Evolutionary conservation across 2,329 filamentous ascomycete species (phyloP).

Genomic region (Paecilomyces niveus): DNA sequence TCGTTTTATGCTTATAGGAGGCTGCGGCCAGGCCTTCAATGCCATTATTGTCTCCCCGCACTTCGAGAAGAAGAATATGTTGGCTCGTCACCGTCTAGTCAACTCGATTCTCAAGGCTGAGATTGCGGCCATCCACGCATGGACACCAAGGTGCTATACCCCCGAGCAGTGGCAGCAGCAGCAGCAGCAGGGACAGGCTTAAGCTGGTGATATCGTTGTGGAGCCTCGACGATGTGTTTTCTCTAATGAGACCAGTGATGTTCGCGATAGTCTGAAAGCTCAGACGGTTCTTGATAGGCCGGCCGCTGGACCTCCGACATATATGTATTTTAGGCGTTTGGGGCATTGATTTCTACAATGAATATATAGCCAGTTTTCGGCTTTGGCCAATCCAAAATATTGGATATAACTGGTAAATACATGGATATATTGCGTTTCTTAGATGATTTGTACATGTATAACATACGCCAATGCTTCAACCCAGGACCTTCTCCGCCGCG

Average conservation of each 20-base stretch:
- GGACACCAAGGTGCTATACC: constrained; percentile 90
- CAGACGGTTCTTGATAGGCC: background rate
- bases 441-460: background rate
- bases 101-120: constrained; percentile 78
- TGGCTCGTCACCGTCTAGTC: constrained; percentile 80
- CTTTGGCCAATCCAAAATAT: background rate
- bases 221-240: background rate
- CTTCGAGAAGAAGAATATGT: constrained; percentile 65
- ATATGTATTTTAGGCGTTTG: constrained; percentile 3
- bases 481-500: constrained; percentile 43
- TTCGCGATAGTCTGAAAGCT: background rate
- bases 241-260: background rate
- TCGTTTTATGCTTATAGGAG: constrained; percentile 42
- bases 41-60: constrained; percentile 63
- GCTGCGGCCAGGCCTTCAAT: constrained; percentile 64
- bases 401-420: background rate
- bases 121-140: constrained; percentile 86
- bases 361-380: background rate
- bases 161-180: constrained; percentile 81
- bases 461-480: constrained; percentile 15
- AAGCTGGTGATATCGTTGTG: background rate
- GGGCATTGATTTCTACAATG: background rate
- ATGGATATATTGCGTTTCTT: background rate
- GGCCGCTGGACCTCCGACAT: background rate
- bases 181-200: constrained; percentile 42